Evolutionary conservation across 2,329 filamentous ascomycete species (phyloP).

Genomic region (Coniochaeta prunicola): DNA sequence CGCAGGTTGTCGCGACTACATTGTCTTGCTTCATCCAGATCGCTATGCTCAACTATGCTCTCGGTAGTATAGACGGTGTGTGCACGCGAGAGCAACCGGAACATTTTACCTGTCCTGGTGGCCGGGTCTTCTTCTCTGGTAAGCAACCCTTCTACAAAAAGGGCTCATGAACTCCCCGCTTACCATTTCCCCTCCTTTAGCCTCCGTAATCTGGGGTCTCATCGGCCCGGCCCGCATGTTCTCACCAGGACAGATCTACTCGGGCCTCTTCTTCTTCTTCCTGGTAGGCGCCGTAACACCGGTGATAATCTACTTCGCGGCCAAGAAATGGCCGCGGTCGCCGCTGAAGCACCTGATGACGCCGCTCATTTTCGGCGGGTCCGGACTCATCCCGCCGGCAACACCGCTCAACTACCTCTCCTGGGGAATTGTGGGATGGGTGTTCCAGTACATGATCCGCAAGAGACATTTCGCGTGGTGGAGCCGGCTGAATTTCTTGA

Average conservation of each 20-base stretch:
- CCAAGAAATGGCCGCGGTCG: slow-evolving; percentile 43
- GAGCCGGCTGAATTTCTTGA: slow-evolving; percentile 66
- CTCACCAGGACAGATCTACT: slow-evolving; percentile 55
- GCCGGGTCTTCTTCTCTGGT: slow-evolving; percentile 57
- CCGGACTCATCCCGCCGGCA: slow-evolving; percentile 53
- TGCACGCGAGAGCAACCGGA: slow-evolving; percentile 51
- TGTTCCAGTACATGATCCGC: slow-evolving; percentile 65
- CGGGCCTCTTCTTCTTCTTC: slow-evolving; percentile 53
- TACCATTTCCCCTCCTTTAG: slow-evolving; percentile 19
- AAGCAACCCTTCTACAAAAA: slow-evolving; percentile 9
- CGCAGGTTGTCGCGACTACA: slow-evolving; percentile 58
- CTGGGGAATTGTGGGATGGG: slow-evolving; percentile 64
- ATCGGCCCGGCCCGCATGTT: slow-evolving; percentile 59
- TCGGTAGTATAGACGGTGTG: slow-evolving; percentile 54
- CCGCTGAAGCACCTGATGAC: slow-evolving; percentile 48
- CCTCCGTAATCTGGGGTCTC: slow-evolving; percentile 61
- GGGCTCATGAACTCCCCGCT: not conserved
- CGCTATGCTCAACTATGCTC: slow-evolving; percentile 53
- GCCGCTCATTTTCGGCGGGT: slow-evolving; percentile 56
- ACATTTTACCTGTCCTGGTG: slow-evolving; percentile 57
- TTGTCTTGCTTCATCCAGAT: slow-evolving; percentile 62
- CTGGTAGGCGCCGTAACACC: slow-evolving; percentile 45
- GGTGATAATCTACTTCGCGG: slow-evolving; percentile 41
- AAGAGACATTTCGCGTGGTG: slow-evolving; percentile 61
- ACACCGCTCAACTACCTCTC: slow-evolving; percentile 67